Evolutionary conservation across 176 grass and related monocot species (phyloP).

Genomic region (Avena atlantica): DNA sequence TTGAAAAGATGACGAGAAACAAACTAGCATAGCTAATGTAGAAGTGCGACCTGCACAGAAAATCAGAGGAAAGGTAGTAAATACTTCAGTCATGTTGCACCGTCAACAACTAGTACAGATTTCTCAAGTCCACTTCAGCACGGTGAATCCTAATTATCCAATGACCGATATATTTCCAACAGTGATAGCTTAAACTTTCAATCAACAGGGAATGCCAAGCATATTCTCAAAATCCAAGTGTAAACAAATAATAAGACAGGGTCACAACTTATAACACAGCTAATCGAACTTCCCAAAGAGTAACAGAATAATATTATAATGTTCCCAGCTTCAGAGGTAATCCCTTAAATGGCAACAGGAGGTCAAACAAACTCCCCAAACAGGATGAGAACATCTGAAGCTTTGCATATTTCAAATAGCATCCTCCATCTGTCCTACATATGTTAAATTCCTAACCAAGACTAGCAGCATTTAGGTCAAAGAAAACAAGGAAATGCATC

Average conservation of each 20-base stretch:
- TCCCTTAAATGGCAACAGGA: not conserved
- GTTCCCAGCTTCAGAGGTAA: slow-evolving; percentile 6
- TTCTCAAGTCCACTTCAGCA: not conserved
- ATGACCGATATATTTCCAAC: not conserved
- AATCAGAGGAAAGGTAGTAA: slow-evolving; percentile 3
- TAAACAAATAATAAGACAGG: not conserved
- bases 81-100: slow-evolving; percentile 18
- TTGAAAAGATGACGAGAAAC: slow-evolving; percentile 14
- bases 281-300: not conserved
- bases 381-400: not conserved
- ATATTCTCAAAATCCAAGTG: not conserved
- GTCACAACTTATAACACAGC: not conserved
- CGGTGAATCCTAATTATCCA: not conserved
- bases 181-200: not conserved
- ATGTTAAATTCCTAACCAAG: slow-evolving; percentile 2
- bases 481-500: not conserved
- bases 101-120: not conserved
- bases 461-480: not conserved
- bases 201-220: not conserved
- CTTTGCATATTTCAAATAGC: slow-evolving; percentile 3
- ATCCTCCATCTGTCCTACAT: not conserved
- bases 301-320: not conserved
- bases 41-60: slow-evolving; percentile 43
- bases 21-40: slow-evolving; percentile 36
- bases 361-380: not conserved